Evolutionary conservation across 2,329 filamentous ascomycete genomes (phyloP).

Genomic region (Macrophomina pseudophaseolina): DNA sequence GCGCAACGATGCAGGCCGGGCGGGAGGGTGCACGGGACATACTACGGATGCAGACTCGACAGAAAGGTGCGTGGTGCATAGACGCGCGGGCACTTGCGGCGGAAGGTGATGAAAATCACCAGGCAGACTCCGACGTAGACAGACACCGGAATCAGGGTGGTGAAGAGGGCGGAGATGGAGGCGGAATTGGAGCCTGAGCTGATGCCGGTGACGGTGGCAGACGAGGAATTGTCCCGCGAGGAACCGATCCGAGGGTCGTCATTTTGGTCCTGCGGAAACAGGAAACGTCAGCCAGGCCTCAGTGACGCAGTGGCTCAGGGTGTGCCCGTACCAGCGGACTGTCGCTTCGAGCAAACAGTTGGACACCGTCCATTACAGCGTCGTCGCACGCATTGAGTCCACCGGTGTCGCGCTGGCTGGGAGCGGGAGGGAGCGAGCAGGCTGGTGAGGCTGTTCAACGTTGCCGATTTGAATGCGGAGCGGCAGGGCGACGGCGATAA

Average conservation of each 20-base stretch:
- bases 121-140: conserved; percentile 57
- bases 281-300: not conserved
- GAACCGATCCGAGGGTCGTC: conserved; percentile 52
- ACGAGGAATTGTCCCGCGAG: conserved; percentile 49
- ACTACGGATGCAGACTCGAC: conserved; percentile 17
- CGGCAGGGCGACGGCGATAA: conserved; percentile 1
- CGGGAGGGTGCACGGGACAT: conserved; percentile 28
- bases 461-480: conserved; percentile 12
- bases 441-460: not conserved
- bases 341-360: not conserved
- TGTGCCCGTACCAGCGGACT: conserved; percentile 4
- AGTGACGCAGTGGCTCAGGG: not conserved
- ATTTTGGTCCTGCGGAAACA: not conserved
- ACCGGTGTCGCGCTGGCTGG: not conserved
- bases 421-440: not conserved
- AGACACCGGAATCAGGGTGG: conserved; percentile 61
- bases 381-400: conserved; percentile 13
- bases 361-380: conserved; percentile 5
- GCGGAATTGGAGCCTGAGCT: conserved; percentile 37
- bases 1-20: not conserved
- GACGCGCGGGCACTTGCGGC: conserved; percentile 57
- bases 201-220: conserved; percentile 45
- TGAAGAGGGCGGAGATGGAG: conserved; percentile 50
- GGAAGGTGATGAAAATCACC: conserved; percentile 57
- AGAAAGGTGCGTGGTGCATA: conserved; percentile 58